Conservation (phyloP, 75 land plant genomes). For the Pinus tabuliformis region DNA sequence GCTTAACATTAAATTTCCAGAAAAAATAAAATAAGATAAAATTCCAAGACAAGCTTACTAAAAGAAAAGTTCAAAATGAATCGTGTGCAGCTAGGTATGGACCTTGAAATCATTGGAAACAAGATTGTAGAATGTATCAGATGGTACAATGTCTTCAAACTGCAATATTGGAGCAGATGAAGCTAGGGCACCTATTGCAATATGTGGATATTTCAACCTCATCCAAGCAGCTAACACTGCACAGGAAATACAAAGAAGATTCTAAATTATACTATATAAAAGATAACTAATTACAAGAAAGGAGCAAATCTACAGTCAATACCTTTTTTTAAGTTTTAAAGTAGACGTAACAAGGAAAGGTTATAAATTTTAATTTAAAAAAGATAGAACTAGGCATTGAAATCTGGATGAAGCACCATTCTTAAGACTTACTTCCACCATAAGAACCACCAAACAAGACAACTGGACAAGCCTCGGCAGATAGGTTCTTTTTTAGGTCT, state of each 20-base stretch:
- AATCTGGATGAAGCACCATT: not conserved
- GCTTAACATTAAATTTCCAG: constrained; percentile 5
- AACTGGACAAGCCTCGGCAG: constrained; percentile 85
- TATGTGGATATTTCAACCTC: constrained; percentile 95
- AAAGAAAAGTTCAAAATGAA: not conserved
- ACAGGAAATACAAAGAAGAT: not conserved
- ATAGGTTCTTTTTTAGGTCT: constrained; percentile 70
- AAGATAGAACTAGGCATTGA: not conserved
- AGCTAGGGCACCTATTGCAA: constrained; percentile 90
- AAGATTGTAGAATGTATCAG: constrained; percentile 65
- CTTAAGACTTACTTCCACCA: constrained; percentile 83
- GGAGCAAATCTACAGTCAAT: not conserved
- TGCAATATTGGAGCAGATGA: constrained; percentile 96
- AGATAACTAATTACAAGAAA: not conserved
- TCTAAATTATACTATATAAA: not conserved
- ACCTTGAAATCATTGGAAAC: constrained; percentile 85
- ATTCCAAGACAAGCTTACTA: not conserved
- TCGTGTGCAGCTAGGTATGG: constrained; percentile 41
- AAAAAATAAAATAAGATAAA: not conserved
- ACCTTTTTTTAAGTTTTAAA: not conserved
- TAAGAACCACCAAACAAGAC: constrained; percentile 96
- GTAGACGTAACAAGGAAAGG: not conserved
- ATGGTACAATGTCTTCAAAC: constrained; percentile 82
- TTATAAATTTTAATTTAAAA: not conserved
- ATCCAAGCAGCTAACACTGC: constrained; percentile 99